phyloP scores from a whole-genome alignment of 495 filamentous ascomycete species.

The Xylaria sp. region DNA sequence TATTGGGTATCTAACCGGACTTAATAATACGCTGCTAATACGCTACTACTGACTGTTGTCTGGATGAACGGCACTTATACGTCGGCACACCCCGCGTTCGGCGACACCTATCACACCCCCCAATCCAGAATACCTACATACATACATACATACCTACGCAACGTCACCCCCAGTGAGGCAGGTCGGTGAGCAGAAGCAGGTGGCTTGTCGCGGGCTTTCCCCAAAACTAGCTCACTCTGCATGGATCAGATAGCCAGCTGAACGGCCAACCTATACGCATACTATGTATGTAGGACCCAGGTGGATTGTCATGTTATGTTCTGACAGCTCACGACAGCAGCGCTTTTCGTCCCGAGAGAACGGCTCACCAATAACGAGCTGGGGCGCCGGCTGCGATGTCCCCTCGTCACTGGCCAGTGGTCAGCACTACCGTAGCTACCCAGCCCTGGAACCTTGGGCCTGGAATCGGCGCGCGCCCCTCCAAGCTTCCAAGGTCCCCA shows the following conservation, averaged over 20 bases:
- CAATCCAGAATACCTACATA: background rate
- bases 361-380: conserved; percentile 25
- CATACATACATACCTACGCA: too few species aligned
- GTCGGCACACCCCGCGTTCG: conserved; percentile 7
- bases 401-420: conserved; percentile 22
- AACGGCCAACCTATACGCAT: background rate
- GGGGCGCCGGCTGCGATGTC: background rate
- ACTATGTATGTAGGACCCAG: too few species aligned
- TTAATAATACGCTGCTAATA: background rate
- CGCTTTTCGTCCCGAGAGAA: conserved; percentile 19
- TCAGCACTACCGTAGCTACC: conserved; percentile 14
- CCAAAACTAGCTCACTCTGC: conserved; percentile 10
- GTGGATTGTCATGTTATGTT: conserved; percentile 3
- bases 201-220: background rate
- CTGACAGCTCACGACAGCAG: conserved; percentile 6
- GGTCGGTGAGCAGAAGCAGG: conserved; percentile 16
- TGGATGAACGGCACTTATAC: conserved; percentile 3
- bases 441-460: conserved; percentile 22
- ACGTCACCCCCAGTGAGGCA: conserved; percentile 1
- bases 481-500: background rate
- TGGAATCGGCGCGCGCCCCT: conserved; percentile 20
- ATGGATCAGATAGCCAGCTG: conserved; percentile 15
- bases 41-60: background rate
- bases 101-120: background rate
- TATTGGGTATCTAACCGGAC: background rate